Evolutionary conservation across 805 yeast species (phyloP).

Genomic region (Priceomyces castillae): DNA sequence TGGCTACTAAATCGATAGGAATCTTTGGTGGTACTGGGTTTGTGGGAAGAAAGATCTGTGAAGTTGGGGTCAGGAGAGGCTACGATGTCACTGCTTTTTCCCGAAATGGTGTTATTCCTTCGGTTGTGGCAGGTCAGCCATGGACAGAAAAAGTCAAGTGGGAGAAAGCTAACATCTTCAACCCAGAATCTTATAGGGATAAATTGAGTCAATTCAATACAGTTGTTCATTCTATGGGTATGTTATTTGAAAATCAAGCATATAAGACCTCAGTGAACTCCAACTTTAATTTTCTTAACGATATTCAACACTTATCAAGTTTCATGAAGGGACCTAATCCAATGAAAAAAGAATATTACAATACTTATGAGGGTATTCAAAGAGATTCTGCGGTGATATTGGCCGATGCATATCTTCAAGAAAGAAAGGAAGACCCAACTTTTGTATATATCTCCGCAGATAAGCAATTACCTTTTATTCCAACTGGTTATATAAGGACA

Average conservation of each 20-base stretch:
- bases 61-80: slow-evolving; percentile 60
- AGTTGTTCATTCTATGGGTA: slow-evolving; percentile 83
- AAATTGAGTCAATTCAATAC: slow-evolving; percentile 50
- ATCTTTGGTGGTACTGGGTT: slow-evolving; percentile 91
- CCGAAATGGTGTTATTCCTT: slow-evolving; percentile 53
- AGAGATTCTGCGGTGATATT: slow-evolving; percentile 64
- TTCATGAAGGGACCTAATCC: slow-evolving; percentile 59
- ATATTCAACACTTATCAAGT: slow-evolving; percentile 27
- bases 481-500: slow-evolving; percentile 67
- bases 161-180: slow-evolving; percentile 65
- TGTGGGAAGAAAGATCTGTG: slow-evolving; percentile 67
- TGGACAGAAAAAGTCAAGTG: slow-evolving; percentile 65
- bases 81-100: slow-evolving; percentile 68
- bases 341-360: slow-evolving; percentile 44
- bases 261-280: slow-evolving; percentile 59
- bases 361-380: slow-evolving; percentile 63
- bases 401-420: slow-evolving; percentile 51
- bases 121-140: slow-evolving; percentile 28
- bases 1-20: slow-evolving; percentile 35
- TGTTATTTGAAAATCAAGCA: slow-evolving; percentile 62
- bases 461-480: slow-evolving; percentile 62
- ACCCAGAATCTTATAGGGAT: slow-evolving; percentile 54
- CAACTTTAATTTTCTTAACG: slow-evolving; percentile 35
- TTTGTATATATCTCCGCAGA: slow-evolving; percentile 85
- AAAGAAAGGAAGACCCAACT: slow-evolving; percentile 28